Evolutionary conservation across 1,284 basidiomycete genomes (phyloP), one percentile per base, ranked within the genome.

Genomic region (Trametes pubescens): DNA sequence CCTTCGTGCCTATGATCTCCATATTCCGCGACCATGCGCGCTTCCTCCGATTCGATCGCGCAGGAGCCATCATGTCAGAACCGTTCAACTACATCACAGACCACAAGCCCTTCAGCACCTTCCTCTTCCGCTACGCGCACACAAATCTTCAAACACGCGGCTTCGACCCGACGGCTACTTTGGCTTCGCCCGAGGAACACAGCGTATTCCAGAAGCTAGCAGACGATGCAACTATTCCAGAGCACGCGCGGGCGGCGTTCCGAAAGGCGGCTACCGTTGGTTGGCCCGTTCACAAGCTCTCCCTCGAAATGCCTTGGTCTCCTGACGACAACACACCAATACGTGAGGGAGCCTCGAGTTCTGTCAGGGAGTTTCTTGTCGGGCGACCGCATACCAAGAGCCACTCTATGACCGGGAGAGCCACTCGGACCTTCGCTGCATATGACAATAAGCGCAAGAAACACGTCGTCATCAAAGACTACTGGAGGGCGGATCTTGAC

Each of bases 221-320:
- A 4, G 29, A 32, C 13, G 24, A 24, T 13, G 14, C 2, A 14
- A n/a, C 40, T 8, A 16, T 14, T 3, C 3, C 7, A 21, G 24
- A 16, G 13, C 21, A 55, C 34, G 8, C 34, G n/a, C 7, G 18
- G 13, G 4, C 14, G 3, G 43, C 40, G 4, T 22, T 55, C 16
- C 11, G 34, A 18, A 34, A 46, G 29, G 40, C 53, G 18, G 35
- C 29, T 10, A 46, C 40, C 9, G 16, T 18, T 0, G 35, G 46
- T 10, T 57, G 56, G 46, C 56, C 56, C 1, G 38, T 57, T 8
- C 34, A 48, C 35, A 57, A 57, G n/a, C 53, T 55, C 6, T 44
- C 53, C n/a, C 5, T 32, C 2, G 4, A 11, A 7, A 24, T 18
- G 8, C 53, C 26, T 22, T 46, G 53, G 40, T 55, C 53, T 4